phyloP scores from a whole-genome alignment of 139 green algal species.

The Zygnema circumcarinatum region DNA sequence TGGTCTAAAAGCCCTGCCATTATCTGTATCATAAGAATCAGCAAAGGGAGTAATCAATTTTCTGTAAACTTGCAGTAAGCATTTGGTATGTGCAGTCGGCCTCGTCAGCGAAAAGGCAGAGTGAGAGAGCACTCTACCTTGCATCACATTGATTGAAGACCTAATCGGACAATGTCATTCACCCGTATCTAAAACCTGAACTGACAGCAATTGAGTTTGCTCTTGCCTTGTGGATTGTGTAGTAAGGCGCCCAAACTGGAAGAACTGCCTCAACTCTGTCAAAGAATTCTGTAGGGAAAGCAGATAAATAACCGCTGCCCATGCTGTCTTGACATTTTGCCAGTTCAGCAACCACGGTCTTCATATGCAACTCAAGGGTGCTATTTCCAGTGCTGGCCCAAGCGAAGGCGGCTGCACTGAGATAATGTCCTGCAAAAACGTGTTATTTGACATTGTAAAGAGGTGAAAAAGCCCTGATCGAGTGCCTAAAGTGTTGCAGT shows the following conservation, averaged over 20 bases:
- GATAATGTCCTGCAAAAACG: constrained; percentile 57
- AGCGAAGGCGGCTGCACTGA: constrained; percentile 44
- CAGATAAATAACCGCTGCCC: constrained; percentile 51
- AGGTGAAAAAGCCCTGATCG: no score
- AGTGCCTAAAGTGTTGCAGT: no score
- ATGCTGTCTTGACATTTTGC: constrained; percentile 41
- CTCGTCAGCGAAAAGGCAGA: no score
- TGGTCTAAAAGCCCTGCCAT: constrained; percentile 57
- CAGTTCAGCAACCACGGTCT: constrained; percentile 27
- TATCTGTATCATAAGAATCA: constrained; percentile 35
- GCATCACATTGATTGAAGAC: no score
- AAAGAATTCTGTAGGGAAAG: constrained; percentile 58
- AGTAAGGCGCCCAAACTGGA: constrained; percentile 61
- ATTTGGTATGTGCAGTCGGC: no score
- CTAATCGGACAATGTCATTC: no score
- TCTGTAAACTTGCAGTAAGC: neutral
- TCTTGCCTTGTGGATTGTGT: constrained; percentile 59
- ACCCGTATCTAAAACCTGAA: no score
- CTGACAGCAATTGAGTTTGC: no score
- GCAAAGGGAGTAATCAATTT: neutral
- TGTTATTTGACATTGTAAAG: no score
- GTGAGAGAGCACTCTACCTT: no score
- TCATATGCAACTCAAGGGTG: constrained; percentile 29
- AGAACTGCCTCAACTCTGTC: constrained; percentile 54
- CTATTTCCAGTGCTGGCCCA: constrained; percentile 34